Conservation (phyloP, 148 eudicot species). For the Hydrangea macrophylla region DNA sequence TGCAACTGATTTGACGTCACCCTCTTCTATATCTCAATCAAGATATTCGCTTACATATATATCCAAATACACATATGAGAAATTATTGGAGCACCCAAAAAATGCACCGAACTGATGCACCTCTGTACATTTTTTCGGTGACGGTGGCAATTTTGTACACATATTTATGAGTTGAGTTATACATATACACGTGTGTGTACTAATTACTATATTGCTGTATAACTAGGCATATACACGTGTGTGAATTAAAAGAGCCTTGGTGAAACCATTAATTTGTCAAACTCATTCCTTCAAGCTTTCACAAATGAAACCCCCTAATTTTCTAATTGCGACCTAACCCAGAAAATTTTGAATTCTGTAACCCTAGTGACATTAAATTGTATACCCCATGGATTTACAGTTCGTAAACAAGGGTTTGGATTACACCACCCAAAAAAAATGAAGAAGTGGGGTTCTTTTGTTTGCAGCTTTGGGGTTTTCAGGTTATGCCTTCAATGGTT, state of each 20-base stretch:
- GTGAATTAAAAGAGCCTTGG: not conserved
- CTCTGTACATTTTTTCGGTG: no score
- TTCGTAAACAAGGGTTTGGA: slow-evolving; percentile 44
- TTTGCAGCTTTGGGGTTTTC: slow-evolving; percentile 57
- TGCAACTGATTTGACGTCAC: slow-evolving; percentile 13
- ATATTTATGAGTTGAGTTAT: not conserved
- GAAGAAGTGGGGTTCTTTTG: slow-evolving; percentile 51
- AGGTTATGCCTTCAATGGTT: slow-evolving; percentile 61
- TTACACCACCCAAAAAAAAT: slow-evolving; percentile 37
- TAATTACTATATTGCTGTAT: no score
- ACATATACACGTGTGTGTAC: not conserved
- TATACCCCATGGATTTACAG: slow-evolving; percentile 49
- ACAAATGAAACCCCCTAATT: not conserved
- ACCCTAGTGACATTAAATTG: not conserved
- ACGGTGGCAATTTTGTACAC: not conserved
- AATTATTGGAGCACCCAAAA: no score
- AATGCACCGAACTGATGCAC: no score
- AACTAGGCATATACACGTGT: not conserved
- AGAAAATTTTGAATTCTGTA: not conserved
- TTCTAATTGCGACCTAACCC: slow-evolving; percentile 1
- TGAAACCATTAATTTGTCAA: not conserved
- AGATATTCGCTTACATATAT: not conserved
- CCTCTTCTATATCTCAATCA: not conserved
- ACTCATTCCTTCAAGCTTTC: not conserved
- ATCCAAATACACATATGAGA: not conserved